Conservation (phyloP, 257 asterid species). For the Marsdenia floribunda region DNA sequence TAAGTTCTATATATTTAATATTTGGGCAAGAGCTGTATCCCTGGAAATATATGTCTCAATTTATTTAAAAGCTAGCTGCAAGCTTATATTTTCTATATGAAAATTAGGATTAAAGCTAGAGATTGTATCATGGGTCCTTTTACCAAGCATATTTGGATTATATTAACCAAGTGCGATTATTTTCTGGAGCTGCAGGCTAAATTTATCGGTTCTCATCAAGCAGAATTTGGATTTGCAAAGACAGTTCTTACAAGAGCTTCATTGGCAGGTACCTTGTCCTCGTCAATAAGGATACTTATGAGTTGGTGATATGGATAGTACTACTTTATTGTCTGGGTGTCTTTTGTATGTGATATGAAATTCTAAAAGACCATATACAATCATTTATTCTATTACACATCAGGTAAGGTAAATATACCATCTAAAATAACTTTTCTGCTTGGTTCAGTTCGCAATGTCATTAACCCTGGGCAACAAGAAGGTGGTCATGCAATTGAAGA, state of each 20-base stretch:
- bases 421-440: conserved; percentile 11
- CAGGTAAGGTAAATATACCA: background rate
- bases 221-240: conserved; percentile 56
- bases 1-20: background rate
- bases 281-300: background rate
- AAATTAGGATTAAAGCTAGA: background rate
- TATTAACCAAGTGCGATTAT: background rate
- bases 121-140: background rate
- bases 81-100: background rate
- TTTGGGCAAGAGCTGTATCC: background rate
- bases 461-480: conserved; percentile 45
- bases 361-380: no score
- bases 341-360: background rate
- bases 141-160: background rate
- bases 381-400: background rate
- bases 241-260: conserved; percentile 41
- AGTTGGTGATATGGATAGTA: conserved; percentile 5
- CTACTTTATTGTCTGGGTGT: background rate
- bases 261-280: conserved; percentile 41
- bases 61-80: background rate
- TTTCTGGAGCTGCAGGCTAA: conserved; percentile 46
- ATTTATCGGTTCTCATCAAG: conserved; percentile 55
- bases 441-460: conserved; percentile 32
- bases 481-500: conserved; percentile 41
- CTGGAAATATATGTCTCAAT: background rate